Conservation (phyloP, 306 rosid genomes). For the Lathyrus sativus region DNA sequence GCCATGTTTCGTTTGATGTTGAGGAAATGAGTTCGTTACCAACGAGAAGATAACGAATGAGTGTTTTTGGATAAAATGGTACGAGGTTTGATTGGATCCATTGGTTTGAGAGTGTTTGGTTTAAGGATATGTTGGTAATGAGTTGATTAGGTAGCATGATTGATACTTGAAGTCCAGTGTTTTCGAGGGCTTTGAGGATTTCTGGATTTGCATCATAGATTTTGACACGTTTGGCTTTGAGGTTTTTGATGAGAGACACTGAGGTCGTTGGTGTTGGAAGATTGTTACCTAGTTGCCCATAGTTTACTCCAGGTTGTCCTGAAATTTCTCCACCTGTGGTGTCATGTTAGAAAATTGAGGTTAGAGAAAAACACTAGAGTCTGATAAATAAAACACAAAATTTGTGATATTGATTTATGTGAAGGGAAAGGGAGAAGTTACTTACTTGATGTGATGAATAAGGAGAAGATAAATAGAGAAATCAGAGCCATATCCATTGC, state of each 20-base stretch:
- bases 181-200: slow-evolving; percentile 57
- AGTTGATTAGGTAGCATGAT: slow-evolving; percentile 76
- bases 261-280: slow-evolving; percentile 61
- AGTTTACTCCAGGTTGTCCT: slow-evolving; percentile 54
- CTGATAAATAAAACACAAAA: no score
- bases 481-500: slow-evolving; percentile 33
- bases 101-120: slow-evolving; percentile 55
- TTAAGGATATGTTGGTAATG: slow-evolving; percentile 56
- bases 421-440: neutral
- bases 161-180: slow-evolving; percentile 59
- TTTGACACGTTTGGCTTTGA: slow-evolving; percentile 66
- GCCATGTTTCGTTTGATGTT: slow-evolving; percentile 49
- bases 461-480: slow-evolving; percentile 45
- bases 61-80: slow-evolving; percentile 56
- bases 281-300: slow-evolving; percentile 70
- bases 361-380: slow-evolving; percentile 11
- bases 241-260: slow-evolving; percentile 51
- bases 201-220: slow-evolving; percentile 47
- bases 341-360: neutral
- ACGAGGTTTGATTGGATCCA: slow-evolving; percentile 62
- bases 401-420: neutral
- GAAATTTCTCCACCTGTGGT: slow-evolving; percentile 56
- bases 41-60: slow-evolving; percentile 75
- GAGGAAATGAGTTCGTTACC: slow-evolving; percentile 71
- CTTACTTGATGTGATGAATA: slow-evolving; percentile 48